Conservation (phyloP, 371 early-diverging fungal genomes). For the Mucor irregularis region DNA sequence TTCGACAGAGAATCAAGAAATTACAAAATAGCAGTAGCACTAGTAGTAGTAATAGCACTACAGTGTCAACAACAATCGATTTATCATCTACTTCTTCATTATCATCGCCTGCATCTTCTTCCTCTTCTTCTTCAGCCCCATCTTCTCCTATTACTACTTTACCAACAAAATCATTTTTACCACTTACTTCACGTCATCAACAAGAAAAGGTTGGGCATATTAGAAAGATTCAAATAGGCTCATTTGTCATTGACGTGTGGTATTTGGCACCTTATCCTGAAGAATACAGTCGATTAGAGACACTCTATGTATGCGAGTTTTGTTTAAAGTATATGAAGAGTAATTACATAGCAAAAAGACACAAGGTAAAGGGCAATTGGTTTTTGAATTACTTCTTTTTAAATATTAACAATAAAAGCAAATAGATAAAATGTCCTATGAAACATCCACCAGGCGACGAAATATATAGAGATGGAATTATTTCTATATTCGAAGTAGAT, state of each 20-base stretch:
- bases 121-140: background rate
- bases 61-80: too few species aligned
- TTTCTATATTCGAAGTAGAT: slow-evolving; percentile 95
- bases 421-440: slow-evolving; percentile 79
- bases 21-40: background rate
- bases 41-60: background rate
- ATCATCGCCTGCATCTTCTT: background rate
- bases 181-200: slow-evolving; percentile 7
- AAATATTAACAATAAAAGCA: slow-evolving; percentile 45
- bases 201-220: slow-evolving; percentile 13
- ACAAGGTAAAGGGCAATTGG: slow-evolving; percentile 51
- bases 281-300: slow-evolving; percentile 75
- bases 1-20: background rate
- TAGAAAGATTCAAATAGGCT: slow-evolving; percentile 59
- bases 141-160: background rate
- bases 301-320: slow-evolving; percentile 94
- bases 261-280: slow-evolving; percentile 98
- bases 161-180: slow-evolving; percentile 21
- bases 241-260: slow-evolving; percentile 92
- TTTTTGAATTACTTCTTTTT: slow-evolving; percentile 95
- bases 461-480: slow-evolving; percentile 90
- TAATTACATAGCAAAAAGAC: slow-evolving; percentile 66
- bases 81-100: background rate
- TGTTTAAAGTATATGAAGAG: slow-evolving; percentile 96
- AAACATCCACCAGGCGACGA: slow-evolving; percentile 98